phyloP scores from a whole-genome alignment of 768 basidiomycete species.

The Strobilomyces echinocephalus region DNA sequence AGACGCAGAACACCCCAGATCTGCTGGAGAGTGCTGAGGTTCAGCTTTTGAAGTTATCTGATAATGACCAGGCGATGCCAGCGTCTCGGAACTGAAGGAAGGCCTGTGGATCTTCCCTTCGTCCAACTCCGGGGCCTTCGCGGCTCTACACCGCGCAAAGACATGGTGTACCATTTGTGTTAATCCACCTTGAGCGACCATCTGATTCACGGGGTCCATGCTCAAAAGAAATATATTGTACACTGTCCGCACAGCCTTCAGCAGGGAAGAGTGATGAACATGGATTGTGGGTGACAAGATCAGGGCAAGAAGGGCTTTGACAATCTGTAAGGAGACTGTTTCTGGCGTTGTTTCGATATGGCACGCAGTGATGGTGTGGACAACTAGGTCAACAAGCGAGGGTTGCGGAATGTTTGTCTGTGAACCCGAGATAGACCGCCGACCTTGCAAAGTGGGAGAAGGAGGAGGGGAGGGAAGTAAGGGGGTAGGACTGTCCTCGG shows the following conservation, averaged over 20 bases:
- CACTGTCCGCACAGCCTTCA: slow-evolving; percentile 95
- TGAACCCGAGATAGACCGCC: slow-evolving; percentile 40
- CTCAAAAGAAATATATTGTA: slow-evolving; percentile 97
- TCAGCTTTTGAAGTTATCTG: slow-evolving; percentile 5
- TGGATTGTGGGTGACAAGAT: slow-evolving; percentile 82
- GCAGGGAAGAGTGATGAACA: slow-evolving; percentile 91
- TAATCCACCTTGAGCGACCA: slow-evolving; percentile 95
- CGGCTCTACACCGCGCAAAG: slow-evolving; percentile 71
- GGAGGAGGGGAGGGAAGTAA: slow-evolving; percentile 68
- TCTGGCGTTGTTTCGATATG: slow-evolving; percentile 87
- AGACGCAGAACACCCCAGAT: not conserved
- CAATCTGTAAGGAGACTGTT: slow-evolving; percentile 90
- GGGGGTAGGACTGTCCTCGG: slow-evolving; percentile 50
- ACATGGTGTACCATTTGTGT: slow-evolving; percentile 98
- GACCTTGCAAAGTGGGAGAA: slow-evolving; percentile 53
- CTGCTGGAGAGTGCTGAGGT: slow-evolving; percentile 10
- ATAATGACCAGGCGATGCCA: slow-evolving; percentile 8
- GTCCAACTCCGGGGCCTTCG: slow-evolving; percentile 14
- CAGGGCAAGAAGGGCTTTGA: slow-evolving; percentile 88
- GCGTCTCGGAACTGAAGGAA: slow-evolving; percentile 22
- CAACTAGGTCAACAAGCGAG: slow-evolving; percentile 87
- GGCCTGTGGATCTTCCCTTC: slow-evolving; percentile 15
- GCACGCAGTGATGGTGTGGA: slow-evolving; percentile 89
- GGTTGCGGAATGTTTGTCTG: slow-evolving; percentile 53
- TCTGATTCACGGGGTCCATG: slow-evolving; percentile 87